Percentiles rank a stretch among this genome's conserved stretches.
phyloP scores from a whole-genome alignment of 2,329 filamentous ascomycete genomes.

The Ophiostoma piceae region DNA sequence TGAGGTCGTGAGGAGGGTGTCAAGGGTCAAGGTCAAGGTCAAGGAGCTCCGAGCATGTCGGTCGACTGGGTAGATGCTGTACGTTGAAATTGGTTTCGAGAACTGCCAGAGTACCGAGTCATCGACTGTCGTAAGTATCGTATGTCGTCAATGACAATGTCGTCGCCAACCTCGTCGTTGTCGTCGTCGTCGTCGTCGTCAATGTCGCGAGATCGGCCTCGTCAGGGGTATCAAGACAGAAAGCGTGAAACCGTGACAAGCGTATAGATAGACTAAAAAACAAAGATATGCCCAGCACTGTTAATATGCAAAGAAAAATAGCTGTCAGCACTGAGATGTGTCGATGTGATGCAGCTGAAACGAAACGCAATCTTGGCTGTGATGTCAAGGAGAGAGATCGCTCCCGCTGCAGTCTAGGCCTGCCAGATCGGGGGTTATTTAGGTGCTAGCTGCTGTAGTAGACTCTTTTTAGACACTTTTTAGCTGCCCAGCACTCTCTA shows the following conservation, averaged over 20 bases:
- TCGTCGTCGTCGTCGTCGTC: neutral
- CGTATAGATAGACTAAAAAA: neutral
- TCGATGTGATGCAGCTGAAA: neutral
- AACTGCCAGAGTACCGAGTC: neutral
- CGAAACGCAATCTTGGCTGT: slow-evolving; percentile 13
- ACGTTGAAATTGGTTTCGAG: neutral
- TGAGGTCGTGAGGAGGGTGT: neutral
- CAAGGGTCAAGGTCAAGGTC: neutral
- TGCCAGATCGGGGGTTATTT: slow-evolving; percentile 5
- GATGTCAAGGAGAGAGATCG: slow-evolving; percentile 12
- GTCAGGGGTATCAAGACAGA: neutral
- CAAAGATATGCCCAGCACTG: neutral
- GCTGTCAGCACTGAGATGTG: neutral
- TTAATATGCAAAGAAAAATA: neutral
- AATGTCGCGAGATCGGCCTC: neutral
- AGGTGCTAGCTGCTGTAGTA: neutral
- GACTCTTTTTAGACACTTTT: too few relatives aligned
- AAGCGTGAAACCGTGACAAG: neutral
- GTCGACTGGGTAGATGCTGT: neutral
- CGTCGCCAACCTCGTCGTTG: neutral
- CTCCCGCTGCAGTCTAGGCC: neutral
- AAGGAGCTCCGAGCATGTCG: slow-evolving; percentile 6
- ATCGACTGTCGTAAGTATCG: neutral
- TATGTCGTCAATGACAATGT: neutral
- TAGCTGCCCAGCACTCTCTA: neutral